These are phyloP conservation scores for Termitomyces sp. DNA, from an alignment of 768 basidiomycete genomes.

Conservation along the genomic window DNA sequence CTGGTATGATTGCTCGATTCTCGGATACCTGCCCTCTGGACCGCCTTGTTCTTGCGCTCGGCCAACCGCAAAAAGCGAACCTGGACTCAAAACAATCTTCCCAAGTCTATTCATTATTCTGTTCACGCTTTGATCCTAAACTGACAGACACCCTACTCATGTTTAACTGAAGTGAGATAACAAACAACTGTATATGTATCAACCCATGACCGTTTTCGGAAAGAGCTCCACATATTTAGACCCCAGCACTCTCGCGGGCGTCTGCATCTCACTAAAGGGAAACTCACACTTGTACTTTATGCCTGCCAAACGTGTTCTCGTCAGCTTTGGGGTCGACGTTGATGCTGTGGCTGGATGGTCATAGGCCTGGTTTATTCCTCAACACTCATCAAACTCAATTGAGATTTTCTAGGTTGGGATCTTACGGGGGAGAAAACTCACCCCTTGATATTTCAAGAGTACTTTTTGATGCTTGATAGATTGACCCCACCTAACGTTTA, in stretches of 20 bases:
- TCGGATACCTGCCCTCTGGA: neutral
- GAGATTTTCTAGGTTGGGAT: constrained; percentile 46
- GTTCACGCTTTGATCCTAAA: neutral
- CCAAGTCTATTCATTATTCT: too few relatives aligned
- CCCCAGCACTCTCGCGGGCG: neutral
- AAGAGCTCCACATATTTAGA: neutral
- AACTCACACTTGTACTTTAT: constrained; percentile 13
- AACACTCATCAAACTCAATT: neutral
- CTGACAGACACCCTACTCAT: neutral
- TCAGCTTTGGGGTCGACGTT: constrained; percentile 67
- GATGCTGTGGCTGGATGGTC: constrained; percentile 77
- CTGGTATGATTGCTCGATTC: too few relatives aligned
- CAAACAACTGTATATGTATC: too few relatives aligned
- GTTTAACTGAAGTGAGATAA: too few relatives aligned
- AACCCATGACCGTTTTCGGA: neutral
- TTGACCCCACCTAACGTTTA: neutral
- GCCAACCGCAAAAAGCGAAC: neutral
- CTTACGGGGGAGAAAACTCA: constrained; percentile 72
- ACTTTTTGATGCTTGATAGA: constrained; percentile 22
- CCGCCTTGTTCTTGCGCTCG: neutral
- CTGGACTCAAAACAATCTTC: too few relatives aligned
- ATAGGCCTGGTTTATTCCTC: neutral
- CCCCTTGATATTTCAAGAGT: constrained; percentile 58
- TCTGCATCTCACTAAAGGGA: neutral
- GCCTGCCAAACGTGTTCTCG: constrained; percentile 48